Evolutionary conservation across 1,284 basidiomycete genomes (phyloP).

Genomic region (Wolfiporia cocos): DNA sequence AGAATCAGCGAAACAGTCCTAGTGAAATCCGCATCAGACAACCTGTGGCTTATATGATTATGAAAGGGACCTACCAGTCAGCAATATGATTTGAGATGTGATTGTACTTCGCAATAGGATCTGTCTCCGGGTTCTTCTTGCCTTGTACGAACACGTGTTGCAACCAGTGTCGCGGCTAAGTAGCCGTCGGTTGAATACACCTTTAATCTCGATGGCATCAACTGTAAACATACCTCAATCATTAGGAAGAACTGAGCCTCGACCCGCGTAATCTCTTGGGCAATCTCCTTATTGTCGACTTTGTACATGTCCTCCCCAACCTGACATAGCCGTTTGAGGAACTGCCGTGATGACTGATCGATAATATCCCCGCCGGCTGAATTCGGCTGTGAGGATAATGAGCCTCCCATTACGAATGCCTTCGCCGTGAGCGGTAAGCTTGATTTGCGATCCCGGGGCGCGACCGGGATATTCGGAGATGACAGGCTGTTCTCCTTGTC

Average conservation of each 20-base stretch:
- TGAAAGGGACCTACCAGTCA: conserved; percentile 54
- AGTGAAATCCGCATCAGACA: too few species aligned
- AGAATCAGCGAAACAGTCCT: conserved; percentile 74
- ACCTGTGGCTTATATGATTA: too few species aligned
- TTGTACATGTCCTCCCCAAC: conserved; percentile 48
- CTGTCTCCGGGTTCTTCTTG: conserved; percentile 53
- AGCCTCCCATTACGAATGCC: conserved; percentile 23
- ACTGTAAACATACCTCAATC: conserved; percentile 47
- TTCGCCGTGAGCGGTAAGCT: conserved; percentile 51
- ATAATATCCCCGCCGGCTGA: background rate
- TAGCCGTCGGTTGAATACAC: conserved; percentile 4
- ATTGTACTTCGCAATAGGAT: conserved; percentile 66
- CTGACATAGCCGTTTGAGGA: conserved; percentile 56
- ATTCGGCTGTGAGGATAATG: conserved; percentile 7
- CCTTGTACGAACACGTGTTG: conserved; percentile 64
- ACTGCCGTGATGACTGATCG: conserved; percentile 38
- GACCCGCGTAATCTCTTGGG: conserved; percentile 72
- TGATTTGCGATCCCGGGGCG: conserved; percentile 50
- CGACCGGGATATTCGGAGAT: conserved; percentile 5
- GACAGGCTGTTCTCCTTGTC: background rate
- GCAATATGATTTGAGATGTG: conserved; percentile 70
- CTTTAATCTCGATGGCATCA: conserved; percentile 7
- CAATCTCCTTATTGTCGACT: conserved; percentile 56
- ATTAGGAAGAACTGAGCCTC: conserved; percentile 57
- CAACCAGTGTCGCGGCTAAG: conserved; percentile 82